Percentiles rank a stretch among this genome's conserved stretches.
Conservation (phyloP, 2,329 filamentous ascomycete genomes). For the Colletotrichum sp. region DNA sequence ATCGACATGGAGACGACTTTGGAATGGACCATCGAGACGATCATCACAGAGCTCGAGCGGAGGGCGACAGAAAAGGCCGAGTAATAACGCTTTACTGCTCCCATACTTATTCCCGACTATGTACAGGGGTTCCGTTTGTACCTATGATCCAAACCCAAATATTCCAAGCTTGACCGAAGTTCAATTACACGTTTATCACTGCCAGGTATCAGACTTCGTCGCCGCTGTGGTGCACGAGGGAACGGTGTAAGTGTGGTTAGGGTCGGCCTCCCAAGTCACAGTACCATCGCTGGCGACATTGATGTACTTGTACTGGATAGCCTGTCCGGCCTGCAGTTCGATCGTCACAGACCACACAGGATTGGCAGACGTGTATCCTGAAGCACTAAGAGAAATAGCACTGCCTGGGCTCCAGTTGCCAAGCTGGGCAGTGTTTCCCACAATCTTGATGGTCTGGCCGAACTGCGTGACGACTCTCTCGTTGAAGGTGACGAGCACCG, state of each 20-base stretch:
- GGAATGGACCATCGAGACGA: slow-evolving; percentile 69
- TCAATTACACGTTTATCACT: slow-evolving; percentile 8
- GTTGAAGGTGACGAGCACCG: slow-evolving; percentile 68
- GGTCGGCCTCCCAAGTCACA: slow-evolving; percentile 69
- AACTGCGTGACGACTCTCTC: slow-evolving; percentile 60
- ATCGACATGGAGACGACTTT: slow-evolving; percentile 67
- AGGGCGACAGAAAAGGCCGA: neutral
- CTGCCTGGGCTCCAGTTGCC: slow-evolving; percentile 65
- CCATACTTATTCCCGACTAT: neutral
- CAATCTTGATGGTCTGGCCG: slow-evolving; percentile 70
- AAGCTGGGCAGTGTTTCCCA: slow-evolving; percentile 63
- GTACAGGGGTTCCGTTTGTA: neutral
- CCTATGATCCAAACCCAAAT: neutral
- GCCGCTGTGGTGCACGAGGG: slow-evolving; percentile 33
- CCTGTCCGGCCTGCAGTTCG: slow-evolving; percentile 57
- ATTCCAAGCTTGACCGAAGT: neutral
- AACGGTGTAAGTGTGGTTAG: slow-evolving; percentile 49
- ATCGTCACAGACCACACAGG: slow-evolving; percentile 67
- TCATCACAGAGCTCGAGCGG: slow-evolving; percentile 55
- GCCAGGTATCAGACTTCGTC: slow-evolving; percentile 37
- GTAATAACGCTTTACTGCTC: neutral
- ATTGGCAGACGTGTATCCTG: slow-evolving; percentile 61
- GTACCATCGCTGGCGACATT: slow-evolving; percentile 58
- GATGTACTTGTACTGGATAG: slow-evolving; percentile 73
- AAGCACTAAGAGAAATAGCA: slow-evolving; percentile 63